Evolutionary conservation across 1,284 basidiomycete genomes (phyloP).

Genomic region (Microbotryum saponariae): DNA sequence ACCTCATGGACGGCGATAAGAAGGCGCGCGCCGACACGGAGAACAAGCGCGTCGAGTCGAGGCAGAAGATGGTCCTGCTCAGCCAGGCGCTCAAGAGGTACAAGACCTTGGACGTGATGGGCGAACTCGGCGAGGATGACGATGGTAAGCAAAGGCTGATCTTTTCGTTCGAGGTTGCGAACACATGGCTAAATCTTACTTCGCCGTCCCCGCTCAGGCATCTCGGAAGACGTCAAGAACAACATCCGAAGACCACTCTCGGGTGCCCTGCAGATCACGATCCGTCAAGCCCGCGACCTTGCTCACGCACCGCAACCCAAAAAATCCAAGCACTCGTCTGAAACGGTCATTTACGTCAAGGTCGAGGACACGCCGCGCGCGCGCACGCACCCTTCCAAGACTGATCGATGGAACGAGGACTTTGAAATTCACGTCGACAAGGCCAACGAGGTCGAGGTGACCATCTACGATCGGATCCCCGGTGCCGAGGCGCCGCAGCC

Average conservation of each 20-base stretch:
- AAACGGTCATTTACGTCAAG: slow-evolving; percentile 89
- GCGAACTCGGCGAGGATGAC: slow-evolving; percentile 72
- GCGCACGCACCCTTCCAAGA: slow-evolving; percentile 83
- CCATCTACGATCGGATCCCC: slow-evolving; percentile 85
- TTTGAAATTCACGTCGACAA: slow-evolving; percentile 96
- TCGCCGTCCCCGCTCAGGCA: slow-evolving; percentile 13
- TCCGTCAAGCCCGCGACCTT: slow-evolving; percentile 84
- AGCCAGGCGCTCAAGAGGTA: slow-evolving; percentile 89
- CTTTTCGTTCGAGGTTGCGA: too few species aligned
- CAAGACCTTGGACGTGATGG: slow-evolving; percentile 89
- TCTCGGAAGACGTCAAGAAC: slow-evolving; percentile 66
- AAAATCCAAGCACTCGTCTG: slow-evolving; percentile 61
- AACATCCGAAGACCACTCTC: slow-evolving; percentile 89
- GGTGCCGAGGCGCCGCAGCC: slow-evolving; percentile 60
- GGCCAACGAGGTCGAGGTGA: slow-evolving; percentile 96
- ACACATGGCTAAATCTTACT: too few species aligned
- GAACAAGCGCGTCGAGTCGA: slow-evolving; percentile 84
- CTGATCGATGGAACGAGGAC: slow-evolving; percentile 94
- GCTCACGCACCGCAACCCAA: slow-evolving; percentile 78
- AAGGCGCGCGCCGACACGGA: slow-evolving; percentile 81
- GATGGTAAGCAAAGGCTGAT: slow-evolving; percentile 48
- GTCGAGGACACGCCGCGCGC: slow-evolving; percentile 92
- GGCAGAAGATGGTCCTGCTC: slow-evolving; percentile 90
- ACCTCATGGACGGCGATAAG: slow-evolving; percentile 88
- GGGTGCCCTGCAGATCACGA: slow-evolving; percentile 80